Evolutionary conservation across 176 grass and related monocot species (phyloP).

Genomic region (Thinopyrum elongatum): DNA sequence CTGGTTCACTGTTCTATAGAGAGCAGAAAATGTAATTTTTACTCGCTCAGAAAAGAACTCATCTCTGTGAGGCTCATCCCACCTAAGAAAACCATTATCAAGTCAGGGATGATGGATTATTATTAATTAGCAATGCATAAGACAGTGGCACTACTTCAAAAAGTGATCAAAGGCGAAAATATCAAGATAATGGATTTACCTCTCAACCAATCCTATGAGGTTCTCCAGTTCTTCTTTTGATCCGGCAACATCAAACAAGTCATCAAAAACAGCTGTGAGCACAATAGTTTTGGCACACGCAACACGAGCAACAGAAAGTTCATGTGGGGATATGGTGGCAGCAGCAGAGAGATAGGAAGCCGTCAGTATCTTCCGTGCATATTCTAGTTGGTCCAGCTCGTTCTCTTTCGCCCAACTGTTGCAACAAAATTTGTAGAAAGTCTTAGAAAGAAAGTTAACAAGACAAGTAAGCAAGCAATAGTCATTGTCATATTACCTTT

Average conservation of each 20-base stretch:
- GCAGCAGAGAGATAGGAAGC: not conserved
- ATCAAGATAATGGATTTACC: not conserved
- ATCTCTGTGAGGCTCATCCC: constrained; percentile 54
- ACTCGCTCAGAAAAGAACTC: constrained; percentile 67
- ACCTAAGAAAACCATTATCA: constrained; percentile 34
- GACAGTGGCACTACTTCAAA: not conserved
- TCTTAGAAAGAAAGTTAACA: not conserved
- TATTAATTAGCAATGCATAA: not conserved
- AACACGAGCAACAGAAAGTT: not conserved
- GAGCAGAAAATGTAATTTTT: constrained; percentile 60
- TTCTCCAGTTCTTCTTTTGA: not conserved
- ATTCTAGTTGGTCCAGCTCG: not conserved
- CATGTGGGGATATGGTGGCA: not conserved
- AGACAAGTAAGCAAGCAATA: not conserved
- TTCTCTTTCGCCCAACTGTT: not conserved
- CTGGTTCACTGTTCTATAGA: constrained; percentile 56
- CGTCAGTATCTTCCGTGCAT: not conserved
- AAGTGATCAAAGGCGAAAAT: not conserved
- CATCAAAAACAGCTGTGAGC: not conserved
- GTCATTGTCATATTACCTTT: too few relatives aligned
- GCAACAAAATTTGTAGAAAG: not conserved
- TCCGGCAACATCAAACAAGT: not conserved
- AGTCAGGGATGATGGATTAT: not conserved
- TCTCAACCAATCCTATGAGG: not conserved
- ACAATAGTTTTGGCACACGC: not conserved